phyloP scores from a whole-genome alignment of 345 rosid genomes.

The Toxicodendron radicans region DNA sequence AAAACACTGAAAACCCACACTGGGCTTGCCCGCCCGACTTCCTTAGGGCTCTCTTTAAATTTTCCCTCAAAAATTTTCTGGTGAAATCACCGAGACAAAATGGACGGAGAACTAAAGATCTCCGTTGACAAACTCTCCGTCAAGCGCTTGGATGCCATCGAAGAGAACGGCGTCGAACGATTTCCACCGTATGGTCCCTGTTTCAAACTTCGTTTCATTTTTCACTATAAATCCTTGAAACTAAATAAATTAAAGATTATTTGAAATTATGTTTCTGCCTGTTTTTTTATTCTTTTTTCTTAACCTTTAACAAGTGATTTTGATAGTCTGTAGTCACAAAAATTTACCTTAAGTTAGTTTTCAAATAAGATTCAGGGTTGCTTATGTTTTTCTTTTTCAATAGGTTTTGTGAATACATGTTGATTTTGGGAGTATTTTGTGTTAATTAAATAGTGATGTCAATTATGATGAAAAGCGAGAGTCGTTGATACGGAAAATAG shows the following conservation, averaged over 20 bases:
- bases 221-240: background rate
- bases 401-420: background rate
- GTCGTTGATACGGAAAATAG: slow-evolving; percentile 70
- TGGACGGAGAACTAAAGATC: slow-evolving; percentile 66
- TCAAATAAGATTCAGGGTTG: background rate
- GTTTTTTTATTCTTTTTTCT: background rate
- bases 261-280: background rate
- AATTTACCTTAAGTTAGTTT: no score
- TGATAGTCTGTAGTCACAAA: no score
- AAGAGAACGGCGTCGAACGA: slow-evolving; percentile 77
- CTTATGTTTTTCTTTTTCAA: background rate
- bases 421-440: background rate
- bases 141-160: slow-evolving; percentile 74
- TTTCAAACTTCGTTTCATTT: background rate
- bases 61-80: slow-evolving; percentile 9
- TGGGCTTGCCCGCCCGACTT: background rate
- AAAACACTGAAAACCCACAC: background rate
- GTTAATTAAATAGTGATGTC: slow-evolving; percentile 46
- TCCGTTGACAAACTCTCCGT: slow-evolving; percentile 87
- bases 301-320: no score
- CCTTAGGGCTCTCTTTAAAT: background rate
- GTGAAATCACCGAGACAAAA: slow-evolving; percentile 17
- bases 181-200: slow-evolving; percentile 61
- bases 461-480: slow-evolving; percentile 79
- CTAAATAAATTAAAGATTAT: background rate